Evolutionary conservation across 805 yeast species (phyloP).

Genomic region (Citeromyces matritensis): DNA sequence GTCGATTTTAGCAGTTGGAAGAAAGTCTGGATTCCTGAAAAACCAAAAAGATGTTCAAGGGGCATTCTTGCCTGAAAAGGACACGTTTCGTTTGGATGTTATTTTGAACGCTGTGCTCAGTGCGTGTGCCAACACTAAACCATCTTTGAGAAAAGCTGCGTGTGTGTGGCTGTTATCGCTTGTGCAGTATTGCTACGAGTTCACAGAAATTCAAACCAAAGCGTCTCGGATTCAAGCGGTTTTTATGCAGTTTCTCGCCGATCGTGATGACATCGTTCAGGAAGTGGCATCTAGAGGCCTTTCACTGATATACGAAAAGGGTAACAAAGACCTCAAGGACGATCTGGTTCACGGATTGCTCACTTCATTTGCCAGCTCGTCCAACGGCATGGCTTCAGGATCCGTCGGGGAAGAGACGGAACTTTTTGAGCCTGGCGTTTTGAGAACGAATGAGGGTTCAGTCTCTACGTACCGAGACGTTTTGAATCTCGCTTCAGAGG

Average conservation of each 20-base stretch:
- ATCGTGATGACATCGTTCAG: constrained; percentile 76
- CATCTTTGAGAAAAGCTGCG: constrained; percentile 56
- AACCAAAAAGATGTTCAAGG: constrained; percentile 37
- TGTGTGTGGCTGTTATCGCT: constrained; percentile 80
- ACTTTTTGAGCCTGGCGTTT: constrained; percentile 68
- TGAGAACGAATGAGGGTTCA: constrained; percentile 74
- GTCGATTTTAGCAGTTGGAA: constrained; percentile 56
- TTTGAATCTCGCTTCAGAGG: constrained; percentile 77
- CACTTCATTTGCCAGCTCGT: constrained; percentile 60
- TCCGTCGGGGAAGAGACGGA: constrained; percentile 67
- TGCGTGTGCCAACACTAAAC: constrained; percentile 51
- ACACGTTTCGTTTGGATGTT: constrained; percentile 5
- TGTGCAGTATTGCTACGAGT: constrained; percentile 55
- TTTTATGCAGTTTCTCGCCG: constrained; percentile 68
- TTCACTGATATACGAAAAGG: constrained; percentile 66
- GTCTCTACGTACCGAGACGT: constrained; percentile 88
- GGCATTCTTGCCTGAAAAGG: constrained; percentile 8
- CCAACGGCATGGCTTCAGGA: constrained; percentile 38
- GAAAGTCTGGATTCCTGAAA: constrained; percentile 45
- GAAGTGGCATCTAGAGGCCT: constrained; percentile 88
- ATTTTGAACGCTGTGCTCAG: constrained; percentile 35
- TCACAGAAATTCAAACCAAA: constrained; percentile 18
- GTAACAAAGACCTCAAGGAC: constrained; percentile 53
- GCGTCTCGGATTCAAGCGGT: constrained; percentile 54
- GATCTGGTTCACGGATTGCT: constrained; percentile 59